Evolutionary conservation across 257 asterid genomes (phyloP).

Genomic region (Ajuga chamaepitys): DNA sequence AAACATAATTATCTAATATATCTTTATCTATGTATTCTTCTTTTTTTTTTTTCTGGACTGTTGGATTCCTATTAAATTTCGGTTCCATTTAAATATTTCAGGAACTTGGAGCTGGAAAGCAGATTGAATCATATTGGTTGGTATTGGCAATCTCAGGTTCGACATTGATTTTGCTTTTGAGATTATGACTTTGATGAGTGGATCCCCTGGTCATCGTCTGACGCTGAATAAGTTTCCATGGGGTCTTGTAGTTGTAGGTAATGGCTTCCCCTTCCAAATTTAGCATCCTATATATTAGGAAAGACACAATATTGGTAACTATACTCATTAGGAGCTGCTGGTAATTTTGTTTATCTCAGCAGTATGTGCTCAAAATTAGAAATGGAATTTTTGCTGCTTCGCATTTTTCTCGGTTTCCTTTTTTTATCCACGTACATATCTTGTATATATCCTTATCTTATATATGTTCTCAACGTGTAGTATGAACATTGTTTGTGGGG

Average conservation of each 20-base stretch:
- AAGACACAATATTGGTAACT: not conserved
- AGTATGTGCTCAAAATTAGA: not conserved
- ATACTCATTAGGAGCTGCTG: slow-evolving; percentile 15
- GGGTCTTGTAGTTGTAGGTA: slow-evolving; percentile 20
- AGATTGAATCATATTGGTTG: slow-evolving; percentile 22
- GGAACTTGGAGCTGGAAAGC: slow-evolving; percentile 39
- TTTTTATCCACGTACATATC: not conserved
- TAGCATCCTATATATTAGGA: slow-evolving; percentile 14
- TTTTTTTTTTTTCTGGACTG: not conserved
- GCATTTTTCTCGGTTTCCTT: not conserved
- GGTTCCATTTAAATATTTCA: slow-evolving; percentile 32
- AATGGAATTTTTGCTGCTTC: not conserved
- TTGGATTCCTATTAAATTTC: not conserved
- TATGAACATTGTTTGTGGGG: not conserved
- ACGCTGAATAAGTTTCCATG: not conserved
- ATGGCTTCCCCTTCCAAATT: slow-evolving; percentile 8
- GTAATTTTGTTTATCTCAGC: slow-evolving; percentile 9
- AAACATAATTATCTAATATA: too few relatives aligned
- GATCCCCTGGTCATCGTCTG: not conserved
- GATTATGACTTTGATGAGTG: slow-evolving; percentile 18
- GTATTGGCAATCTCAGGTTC: slow-evolving; percentile 33
- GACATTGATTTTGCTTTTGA: slow-evolving; percentile 30
- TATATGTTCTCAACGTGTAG: not conserved
- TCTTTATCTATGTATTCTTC: not conserved
- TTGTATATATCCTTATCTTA: too few relatives aligned